phyloP scores from a whole-genome alignment of 352 stramenopile species.

The Phytophthora idaei region DNA sequence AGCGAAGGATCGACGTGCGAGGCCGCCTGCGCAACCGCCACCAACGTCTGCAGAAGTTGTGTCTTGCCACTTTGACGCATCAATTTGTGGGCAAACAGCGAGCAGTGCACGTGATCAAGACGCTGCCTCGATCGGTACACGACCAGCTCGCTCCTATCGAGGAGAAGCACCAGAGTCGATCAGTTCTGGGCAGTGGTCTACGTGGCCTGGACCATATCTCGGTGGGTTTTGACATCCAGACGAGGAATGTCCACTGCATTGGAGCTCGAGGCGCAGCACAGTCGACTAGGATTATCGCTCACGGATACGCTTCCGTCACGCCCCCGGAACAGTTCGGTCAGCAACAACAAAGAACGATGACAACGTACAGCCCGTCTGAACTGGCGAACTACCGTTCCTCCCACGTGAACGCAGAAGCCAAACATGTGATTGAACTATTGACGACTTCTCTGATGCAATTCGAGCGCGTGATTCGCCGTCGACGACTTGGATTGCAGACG shows the following conservation, averaged over 20 bases:
- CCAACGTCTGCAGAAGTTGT: constrained; percentile 60
- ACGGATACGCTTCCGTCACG: constrained; percentile 64
- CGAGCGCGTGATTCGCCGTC: constrained; percentile 72
- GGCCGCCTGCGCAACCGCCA: constrained; percentile 42
- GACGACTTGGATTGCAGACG: constrained; percentile 69
- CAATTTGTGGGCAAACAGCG: constrained; percentile 49
- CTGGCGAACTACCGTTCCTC: constrained; percentile 43
- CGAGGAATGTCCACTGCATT: constrained; percentile 30
- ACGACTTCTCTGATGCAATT: constrained; percentile 60
- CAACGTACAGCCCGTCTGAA: constrained; percentile 33
- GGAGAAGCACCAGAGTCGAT: constrained; percentile 47
- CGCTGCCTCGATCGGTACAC: constrained; percentile 61
- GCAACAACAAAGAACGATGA: constrained; percentile 28
- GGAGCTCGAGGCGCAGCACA: constrained; percentile 28
- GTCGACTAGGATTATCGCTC: constrained; percentile 54
- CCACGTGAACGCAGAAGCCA: constrained; percentile 67
- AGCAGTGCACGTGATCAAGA: constrained; percentile 65
- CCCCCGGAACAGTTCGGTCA: constrained; percentile 42
- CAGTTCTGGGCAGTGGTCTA: constrained; percentile 44
- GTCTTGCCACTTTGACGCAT: constrained; percentile 54
- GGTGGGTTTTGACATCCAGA: constrained; percentile 66
- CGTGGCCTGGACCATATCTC: constrained; percentile 57
- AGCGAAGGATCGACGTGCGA: constrained; percentile 36
- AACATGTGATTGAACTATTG: constrained; percentile 61
- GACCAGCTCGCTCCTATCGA: constrained; percentile 54